Base-by-base conservation (phyloP, 208 protist genomes). In the Lotmaria passim region DNA sequence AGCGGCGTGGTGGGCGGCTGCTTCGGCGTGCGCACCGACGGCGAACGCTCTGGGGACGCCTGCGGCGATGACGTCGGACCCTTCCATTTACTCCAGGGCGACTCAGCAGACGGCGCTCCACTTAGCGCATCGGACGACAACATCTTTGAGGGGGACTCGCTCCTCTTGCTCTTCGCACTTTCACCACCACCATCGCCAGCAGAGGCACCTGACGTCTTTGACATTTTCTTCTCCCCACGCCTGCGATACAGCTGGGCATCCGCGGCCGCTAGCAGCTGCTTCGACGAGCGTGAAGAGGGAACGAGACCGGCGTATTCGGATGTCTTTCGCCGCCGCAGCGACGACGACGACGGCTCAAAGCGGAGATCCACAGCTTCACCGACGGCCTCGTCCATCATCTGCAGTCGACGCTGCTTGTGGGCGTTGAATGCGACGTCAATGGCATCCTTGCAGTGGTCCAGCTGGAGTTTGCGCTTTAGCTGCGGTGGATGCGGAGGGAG, bases 281-380 rank as follows among this genome's bases (percentile, higher is more conserved):
- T 74, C 1, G 58, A 53, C 15, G 58, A 59, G 36, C 59, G 47
- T 7, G 59, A 74, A 0, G 69, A 62, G 28, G 69, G 69, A 1
- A 24, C 69, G 21, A 74, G 46, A 5, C 59, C 58, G 10, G 26
- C 7, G 69, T 65, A 74, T 11, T 58, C 4, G 0, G 69, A 67
- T 0, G 14, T 8, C 1, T 39, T 67, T 2, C 34, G 39, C 19
- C 14, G 36, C 0, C 24, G 38, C n/a, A 10, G 26, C 28, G 44
- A 48, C 11, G 46, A 1, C 3, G n/a, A n/a, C n/a, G n/a, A 28
- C 48, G 23, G 28, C n/a, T 0, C 51, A 50, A 31, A 61, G 33
- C 38, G 30, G 43, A 17, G 41, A 4, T 17, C 14, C 12, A 6
- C 46, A 11, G 33, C 23, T 24, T 17, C 31, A 48, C 23, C 38